Percentiles rank a stretch among this genome's conserved stretches.
Conservation (phyloP, 2,329 filamentous ascomycete species). For the Amphichorda felina region DNA sequence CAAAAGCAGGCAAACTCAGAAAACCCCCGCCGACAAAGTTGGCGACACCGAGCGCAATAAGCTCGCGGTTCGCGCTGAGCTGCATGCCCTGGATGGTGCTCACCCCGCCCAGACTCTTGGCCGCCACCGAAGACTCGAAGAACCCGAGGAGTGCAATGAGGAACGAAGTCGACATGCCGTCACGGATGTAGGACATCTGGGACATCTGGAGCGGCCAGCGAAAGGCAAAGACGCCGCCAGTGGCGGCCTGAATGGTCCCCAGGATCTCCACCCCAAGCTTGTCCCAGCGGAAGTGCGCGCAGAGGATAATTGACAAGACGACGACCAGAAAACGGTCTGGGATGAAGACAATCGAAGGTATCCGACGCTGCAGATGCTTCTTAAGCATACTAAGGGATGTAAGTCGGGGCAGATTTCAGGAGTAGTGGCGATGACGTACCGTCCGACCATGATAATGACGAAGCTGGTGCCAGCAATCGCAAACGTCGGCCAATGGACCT, state of each 20-base stretch:
- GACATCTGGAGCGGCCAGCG: constrained; percentile 72
- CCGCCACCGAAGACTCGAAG: constrained; percentile 93
- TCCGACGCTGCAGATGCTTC: constrained; percentile 64
- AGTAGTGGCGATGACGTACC: constrained; percentile 34
- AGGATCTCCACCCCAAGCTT: constrained; percentile 70
- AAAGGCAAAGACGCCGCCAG: constrained; percentile 64
- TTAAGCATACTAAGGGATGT: constrained; percentile 57
- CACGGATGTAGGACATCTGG: constrained; percentile 71
- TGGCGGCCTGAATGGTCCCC: constrained; percentile 64
- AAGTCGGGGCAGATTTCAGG: no score
- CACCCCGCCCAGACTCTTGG: constrained; percentile 69
- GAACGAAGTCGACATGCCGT: constrained; percentile 83
- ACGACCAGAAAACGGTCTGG: constrained; percentile 90
- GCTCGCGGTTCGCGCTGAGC: constrained; percentile 82
- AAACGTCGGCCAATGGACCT: constrained; percentile 64
- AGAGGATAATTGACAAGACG: constrained; percentile 68
- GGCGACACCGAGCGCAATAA: constrained; percentile 81
- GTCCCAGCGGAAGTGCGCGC: constrained; percentile 70
- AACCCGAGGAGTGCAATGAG: constrained; percentile 94
- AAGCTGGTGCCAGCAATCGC: constrained; percentile 72
- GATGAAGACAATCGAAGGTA: constrained; percentile 72
- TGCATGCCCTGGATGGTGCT: constrained; percentile 67
- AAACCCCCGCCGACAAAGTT: constrained; percentile 90
- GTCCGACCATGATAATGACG: constrained; percentile 77
- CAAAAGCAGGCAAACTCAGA: constrained; percentile 86